A percentile compares a stretch with the other conserved stretches of the same genome.
phyloP scores from a whole-genome alignment of 73 alveolate genomes.

The Paraurostyla sp. region DNA sequence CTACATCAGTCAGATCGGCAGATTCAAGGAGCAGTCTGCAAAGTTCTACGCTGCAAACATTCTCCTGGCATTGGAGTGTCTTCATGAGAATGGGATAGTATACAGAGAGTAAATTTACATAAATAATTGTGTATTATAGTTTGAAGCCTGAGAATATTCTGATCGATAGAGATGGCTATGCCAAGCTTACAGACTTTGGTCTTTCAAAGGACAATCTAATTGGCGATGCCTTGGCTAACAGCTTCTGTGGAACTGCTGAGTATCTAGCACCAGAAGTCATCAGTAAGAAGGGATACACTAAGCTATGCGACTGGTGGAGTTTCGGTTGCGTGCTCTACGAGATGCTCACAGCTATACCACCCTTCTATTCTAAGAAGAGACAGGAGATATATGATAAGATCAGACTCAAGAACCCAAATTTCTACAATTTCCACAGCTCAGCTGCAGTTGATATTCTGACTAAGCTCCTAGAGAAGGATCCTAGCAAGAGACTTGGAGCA shows the following conservation, averaged over 20 bases:
- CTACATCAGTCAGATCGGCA: slow-evolving; percentile 69
- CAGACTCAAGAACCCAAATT: slow-evolving; percentile 45
- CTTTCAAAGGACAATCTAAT: slow-evolving; percentile 68
- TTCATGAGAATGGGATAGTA: slow-evolving; percentile 75
- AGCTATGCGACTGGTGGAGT: slow-evolving; percentile 92
- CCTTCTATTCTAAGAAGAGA: slow-evolving; percentile 75
- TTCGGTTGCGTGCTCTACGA: slow-evolving; percentile 90
- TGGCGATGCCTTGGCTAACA: slow-evolving; percentile 34
- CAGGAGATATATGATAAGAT: slow-evolving; percentile 64
- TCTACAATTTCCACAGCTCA: slow-evolving; percentile 8
- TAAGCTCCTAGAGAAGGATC: slow-evolving; percentile 73
- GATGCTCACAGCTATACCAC: slow-evolving; percentile 84
- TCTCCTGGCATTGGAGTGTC: slow-evolving; percentile 78
- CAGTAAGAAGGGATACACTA: slow-evolving; percentile 77
- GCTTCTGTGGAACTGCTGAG: slow-evolving; percentile 91
- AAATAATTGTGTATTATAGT: slow-evolving; percentile 8
- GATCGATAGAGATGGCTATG: slow-evolving; percentile 74
- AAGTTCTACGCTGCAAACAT: slow-evolving; percentile 75
- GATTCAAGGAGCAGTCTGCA: slow-evolving; percentile 85
- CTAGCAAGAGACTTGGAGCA: slow-evolving; percentile 79
- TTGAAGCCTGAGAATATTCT: slow-evolving; percentile 85
- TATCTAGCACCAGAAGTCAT: slow-evolving; percentile 97
- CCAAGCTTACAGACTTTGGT: slow-evolving; percentile 83
- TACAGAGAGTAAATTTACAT: slow-evolving; percentile 79
- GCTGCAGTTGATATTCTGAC: slow-evolving; percentile 68